Evolutionary conservation across 441 rosid genomes (phyloP).

Genomic region (Gossypium lobatum): DNA sequence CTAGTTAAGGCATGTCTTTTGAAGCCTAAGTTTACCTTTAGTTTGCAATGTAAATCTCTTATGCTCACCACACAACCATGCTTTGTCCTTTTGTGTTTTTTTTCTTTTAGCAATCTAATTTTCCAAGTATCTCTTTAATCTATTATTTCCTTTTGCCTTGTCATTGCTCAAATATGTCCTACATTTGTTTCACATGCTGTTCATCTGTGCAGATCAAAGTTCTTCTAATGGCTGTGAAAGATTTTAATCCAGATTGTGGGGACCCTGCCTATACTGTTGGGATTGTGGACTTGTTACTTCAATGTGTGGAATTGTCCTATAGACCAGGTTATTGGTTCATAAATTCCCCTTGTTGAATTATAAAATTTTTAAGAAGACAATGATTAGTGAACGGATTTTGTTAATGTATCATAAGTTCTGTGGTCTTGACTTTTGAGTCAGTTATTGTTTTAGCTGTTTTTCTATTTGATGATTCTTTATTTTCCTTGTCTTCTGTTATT

Average conservation of each 20-base stretch:
- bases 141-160: background rate
- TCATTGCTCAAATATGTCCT: slow-evolving; percentile 1
- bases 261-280: slow-evolving; percentile 98
- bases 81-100: background rate
- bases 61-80: slow-evolving; percentile 2
- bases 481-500: slow-evolving; percentile 12
- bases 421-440: slow-evolving; percentile 6
- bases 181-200: slow-evolving; percentile 20
- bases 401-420: slow-evolving; percentile 6
- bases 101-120: background rate
- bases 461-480: slow-evolving; percentile 7
- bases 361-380: background rate
- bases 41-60: background rate
- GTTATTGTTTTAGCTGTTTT: background rate
- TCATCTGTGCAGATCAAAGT: slow-evolving; percentile 74
- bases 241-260: slow-evolving; percentile 85
- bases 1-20: background rate
- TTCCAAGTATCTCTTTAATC: background rate
- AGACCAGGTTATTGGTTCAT: slow-evolving; percentile 72
- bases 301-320: slow-evolving; percentile 94
- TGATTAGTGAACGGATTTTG: background rate
- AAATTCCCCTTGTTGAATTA: slow-evolving; percentile 12
- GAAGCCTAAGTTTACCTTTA: background rate
- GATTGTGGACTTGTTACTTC: slow-evolving; percentile 97
- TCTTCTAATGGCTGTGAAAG: slow-evolving; percentile 94